Percentiles rank a stretch among this genome's conserved stretches.
phyloP scores from a whole-genome alignment of 495 filamentous ascomycete genomes.

The Aspergillus biplanus region DNA sequence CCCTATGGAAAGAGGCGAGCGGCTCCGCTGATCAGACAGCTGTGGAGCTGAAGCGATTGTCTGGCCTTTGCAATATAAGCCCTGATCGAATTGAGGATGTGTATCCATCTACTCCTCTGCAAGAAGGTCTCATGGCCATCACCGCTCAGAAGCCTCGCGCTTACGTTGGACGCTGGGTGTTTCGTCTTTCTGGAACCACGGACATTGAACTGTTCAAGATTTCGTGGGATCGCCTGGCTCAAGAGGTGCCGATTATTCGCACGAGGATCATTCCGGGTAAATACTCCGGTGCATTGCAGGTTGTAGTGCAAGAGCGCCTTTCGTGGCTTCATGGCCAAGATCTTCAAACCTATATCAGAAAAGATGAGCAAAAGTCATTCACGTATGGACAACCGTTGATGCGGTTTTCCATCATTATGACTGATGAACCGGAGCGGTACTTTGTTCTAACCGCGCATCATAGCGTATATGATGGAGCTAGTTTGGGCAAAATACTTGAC shows the following conservation, averaged over 20 bases:
- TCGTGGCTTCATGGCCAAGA: neutral
- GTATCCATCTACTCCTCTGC: conserved; percentile 13
- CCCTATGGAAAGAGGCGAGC: neutral
- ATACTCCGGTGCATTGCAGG: neutral
- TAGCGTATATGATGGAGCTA: conserved; percentile 36
- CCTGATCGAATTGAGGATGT: conserved; percentile 11
- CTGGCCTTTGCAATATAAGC: neutral
- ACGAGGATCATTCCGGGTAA: neutral
- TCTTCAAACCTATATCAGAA: neutral
- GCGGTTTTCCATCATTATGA: neutral
- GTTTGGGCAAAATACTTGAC: conserved; percentile 4
- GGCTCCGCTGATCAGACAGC: neutral
- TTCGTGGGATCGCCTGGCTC: neutral
- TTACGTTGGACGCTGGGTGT: conserved; percentile 4
- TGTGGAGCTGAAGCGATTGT: neutral
- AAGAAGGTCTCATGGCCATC: conserved; percentile 13
- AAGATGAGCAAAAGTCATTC: neutral
- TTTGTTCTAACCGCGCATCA: conserved; percentile 36
- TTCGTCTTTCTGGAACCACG: neutral
- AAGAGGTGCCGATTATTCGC: neutral
- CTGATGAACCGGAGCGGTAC: neutral
- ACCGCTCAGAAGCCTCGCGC: neutral
- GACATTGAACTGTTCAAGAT: neutral
- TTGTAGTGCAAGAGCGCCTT: neutral
- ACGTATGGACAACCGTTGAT: neutral